Evolutionary conservation across 2,329 filamentous ascomycete genomes (phyloP).

Genomic region (Hypoxylon sp.): DNA sequence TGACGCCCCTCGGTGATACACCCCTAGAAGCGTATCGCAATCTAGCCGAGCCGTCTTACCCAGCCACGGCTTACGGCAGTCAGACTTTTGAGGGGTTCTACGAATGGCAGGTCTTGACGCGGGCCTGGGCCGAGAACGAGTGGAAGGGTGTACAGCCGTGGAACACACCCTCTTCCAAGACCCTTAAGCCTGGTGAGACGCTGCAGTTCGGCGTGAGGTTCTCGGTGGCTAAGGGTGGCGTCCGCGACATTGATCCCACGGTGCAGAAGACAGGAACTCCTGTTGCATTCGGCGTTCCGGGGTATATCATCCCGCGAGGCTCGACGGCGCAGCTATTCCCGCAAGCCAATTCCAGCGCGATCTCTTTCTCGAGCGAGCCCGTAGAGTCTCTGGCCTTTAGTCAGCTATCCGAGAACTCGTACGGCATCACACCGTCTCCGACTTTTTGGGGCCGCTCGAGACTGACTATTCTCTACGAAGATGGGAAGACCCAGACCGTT

Average conservation of each 20-base stretch:
- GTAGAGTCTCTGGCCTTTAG: slow-evolving; percentile 57
- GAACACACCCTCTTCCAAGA: slow-evolving; percentile 67
- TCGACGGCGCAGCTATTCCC: slow-evolving; percentile 63
- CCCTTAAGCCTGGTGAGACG: slow-evolving; percentile 61
- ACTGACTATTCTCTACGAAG: slow-evolving; percentile 63
- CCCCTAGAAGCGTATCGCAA: slow-evolving; percentile 70
- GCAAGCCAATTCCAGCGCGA: slow-evolving; percentile 58
- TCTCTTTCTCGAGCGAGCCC: slow-evolving; percentile 59
- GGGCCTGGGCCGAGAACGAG: slow-evolving; percentile 70
- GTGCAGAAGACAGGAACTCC: slow-evolving; percentile 62
- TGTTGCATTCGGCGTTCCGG: slow-evolving; percentile 67
- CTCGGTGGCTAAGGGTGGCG: slow-evolving; percentile 60
- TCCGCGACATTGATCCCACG: slow-evolving; percentile 64
- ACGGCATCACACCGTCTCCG: slow-evolving; percentile 60
- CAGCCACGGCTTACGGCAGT: slow-evolving; percentile 62
- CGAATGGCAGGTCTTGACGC: slow-evolving; percentile 70
- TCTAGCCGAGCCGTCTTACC: slow-evolving; percentile 61
- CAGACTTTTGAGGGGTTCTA: slow-evolving; percentile 74
- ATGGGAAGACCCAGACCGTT: slow-evolving; percentile 66
- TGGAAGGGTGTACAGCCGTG: slow-evolving; percentile 67
- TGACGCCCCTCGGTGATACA: slow-evolving; percentile 66
- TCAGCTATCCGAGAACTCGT: slow-evolving; percentile 53
- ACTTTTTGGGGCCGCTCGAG: slow-evolving; percentile 66
- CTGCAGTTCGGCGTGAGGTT: slow-evolving; percentile 68
- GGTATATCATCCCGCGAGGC: slow-evolving; percentile 67